phyloP scores from a whole-genome alignment of 192 early-diverging fungal genomes.

The Rhizophagus prolifer region DNA sequence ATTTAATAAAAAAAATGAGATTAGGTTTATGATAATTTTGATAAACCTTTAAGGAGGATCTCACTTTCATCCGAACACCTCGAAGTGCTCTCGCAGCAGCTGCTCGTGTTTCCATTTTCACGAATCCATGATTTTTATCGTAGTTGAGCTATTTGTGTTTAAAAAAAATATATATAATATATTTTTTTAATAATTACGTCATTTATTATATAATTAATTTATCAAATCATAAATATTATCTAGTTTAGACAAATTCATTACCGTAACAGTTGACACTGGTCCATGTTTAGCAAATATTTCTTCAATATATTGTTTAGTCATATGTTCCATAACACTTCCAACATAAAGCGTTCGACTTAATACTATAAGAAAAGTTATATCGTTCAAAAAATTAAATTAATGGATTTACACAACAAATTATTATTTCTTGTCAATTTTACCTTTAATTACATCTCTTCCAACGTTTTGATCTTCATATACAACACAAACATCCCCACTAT shows the following conservation, averaged over 20 bases:
- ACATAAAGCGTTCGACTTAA: slow-evolving; percentile 46
- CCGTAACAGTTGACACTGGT: slow-evolving; percentile 39
- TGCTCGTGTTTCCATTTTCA: slow-evolving; percentile 43
- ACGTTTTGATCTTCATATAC: slow-evolving; percentile 24
- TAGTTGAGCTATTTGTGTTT: slow-evolving; percentile 35
- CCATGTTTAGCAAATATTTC: slow-evolving; percentile 39
- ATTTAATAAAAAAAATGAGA: neutral
- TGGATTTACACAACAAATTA: too few relatives aligned
- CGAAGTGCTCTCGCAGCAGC: slow-evolving; percentile 30
- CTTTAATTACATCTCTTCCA: slow-evolving; percentile 22
- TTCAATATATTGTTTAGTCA: slow-evolving; percentile 34
- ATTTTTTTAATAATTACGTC: too few relatives aligned
- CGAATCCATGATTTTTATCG: slow-evolving; percentile 46
- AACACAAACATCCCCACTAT: neutral
- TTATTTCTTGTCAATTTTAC: neutral
- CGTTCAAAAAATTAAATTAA: too few relatives aligned
- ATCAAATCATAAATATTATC: too few relatives aligned
- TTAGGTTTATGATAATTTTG: slow-evolving; percentile 16
- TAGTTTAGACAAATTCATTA: neutral
- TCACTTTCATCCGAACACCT: neutral
- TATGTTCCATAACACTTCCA: slow-evolving; percentile 37
- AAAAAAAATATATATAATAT: too few relatives aligned
- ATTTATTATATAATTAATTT: too few relatives aligned
- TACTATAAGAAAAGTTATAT: slow-evolving; percentile 28
- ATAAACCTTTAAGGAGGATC: slow-evolving; percentile 12